Percentiles rank a stretch among this genome's conserved stretches.
phyloP scores from a whole-genome alignment of 2,329 filamentous ascomycete species.

The Thermomyces lanuginosus region DNA sequence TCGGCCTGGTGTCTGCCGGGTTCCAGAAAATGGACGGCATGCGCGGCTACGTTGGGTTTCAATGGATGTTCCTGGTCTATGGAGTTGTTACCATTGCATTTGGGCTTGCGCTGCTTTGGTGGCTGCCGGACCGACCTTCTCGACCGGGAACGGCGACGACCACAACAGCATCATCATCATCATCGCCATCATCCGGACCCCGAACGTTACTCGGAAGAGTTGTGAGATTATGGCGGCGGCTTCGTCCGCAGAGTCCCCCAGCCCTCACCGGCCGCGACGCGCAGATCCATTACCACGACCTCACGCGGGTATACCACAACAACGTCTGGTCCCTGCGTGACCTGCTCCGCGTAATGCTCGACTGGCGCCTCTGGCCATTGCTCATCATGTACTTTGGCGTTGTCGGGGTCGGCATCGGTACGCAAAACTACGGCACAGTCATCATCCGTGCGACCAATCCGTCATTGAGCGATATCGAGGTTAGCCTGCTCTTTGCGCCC shows the following conservation, averaged over 20 bases:
- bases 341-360: slow-evolving; percentile 52
- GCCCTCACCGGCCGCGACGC: slow-evolving; percentile 64
- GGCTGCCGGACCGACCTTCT: slow-evolving; percentile 71
- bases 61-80: slow-evolving; percentile 71
- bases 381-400: slow-evolving; percentile 89
- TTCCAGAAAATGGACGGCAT: slow-evolving; percentile 81
- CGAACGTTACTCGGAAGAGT: no score
- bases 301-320: slow-evolving; percentile 63
- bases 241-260: slow-evolving; percentile 52
- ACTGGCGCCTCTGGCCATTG: slow-evolving; percentile 80
- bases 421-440: slow-evolving; percentile 72
- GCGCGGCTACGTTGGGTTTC: slow-evolving; percentile 52
- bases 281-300: slow-evolving; percentile 63
- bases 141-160: slow-evolving; percentile 37
- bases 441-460: slow-evolving; percentile 71
- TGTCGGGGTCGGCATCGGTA: slow-evolving; percentile 79
- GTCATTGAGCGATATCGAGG: slow-evolving; percentile 51
- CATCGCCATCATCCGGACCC: no score
- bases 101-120: slow-evolving; percentile 64
- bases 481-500: slow-evolving; percentile 72
- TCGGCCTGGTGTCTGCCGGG: slow-evolving; percentile 74
- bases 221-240: slow-evolving; percentile 32
- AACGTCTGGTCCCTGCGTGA: slow-evolving; percentile 58
- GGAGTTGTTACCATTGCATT: slow-evolving; percentile 58
- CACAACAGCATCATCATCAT: no score